These are phyloP conservation scores for Aspergillus neoniger DNA, from an alignment of 2,329 filamentous ascomycete species.

Conservation along the genomic window DNA sequence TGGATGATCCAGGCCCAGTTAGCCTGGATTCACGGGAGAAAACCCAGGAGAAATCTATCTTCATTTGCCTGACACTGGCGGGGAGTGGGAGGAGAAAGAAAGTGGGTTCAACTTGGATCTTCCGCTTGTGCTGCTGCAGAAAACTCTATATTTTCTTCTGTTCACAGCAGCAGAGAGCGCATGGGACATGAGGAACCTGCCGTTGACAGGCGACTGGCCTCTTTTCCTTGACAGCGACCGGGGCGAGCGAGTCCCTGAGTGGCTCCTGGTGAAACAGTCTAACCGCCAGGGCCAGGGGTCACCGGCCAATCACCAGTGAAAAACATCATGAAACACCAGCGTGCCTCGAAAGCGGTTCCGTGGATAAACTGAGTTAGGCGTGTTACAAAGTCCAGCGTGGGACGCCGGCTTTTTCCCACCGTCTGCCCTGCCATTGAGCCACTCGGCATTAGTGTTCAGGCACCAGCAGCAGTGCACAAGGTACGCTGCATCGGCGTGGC, in stretches of 20 bases:
- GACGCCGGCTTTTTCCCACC: neutral
- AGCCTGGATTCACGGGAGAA: neutral
- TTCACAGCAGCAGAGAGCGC: neutral
- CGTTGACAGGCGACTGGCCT: conserved; percentile 4
- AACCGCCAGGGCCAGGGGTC: neutral
- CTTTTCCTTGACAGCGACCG: neutral
- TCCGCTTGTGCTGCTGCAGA: conserved; percentile 3
- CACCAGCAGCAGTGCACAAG: neutral
- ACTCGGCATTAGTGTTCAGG: neutral
- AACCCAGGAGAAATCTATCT: conserved; percentile 3
- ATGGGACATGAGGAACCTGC: neutral
- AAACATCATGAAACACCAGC: conserved; percentile 1
- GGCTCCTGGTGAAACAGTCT: conserved; percentile 1
- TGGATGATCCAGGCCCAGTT: neutral
- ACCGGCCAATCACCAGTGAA: neutral
- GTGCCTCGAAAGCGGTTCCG: neutral
- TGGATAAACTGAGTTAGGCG: neutral
- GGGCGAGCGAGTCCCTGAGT: neutral
- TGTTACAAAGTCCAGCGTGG: neutral
- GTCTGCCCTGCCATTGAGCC: neutral
- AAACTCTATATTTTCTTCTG: neutral
- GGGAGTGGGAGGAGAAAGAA: neutral
- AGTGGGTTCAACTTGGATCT: conserved; percentile 11
- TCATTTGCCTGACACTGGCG: conserved; percentile 23
- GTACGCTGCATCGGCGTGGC: no score